Evolutionary conservation across 2,329 filamentous ascomycete species (phyloP), one percentile per base, ranked within the genome.

Genomic region (Paramyrothecium sp.): DNA sequence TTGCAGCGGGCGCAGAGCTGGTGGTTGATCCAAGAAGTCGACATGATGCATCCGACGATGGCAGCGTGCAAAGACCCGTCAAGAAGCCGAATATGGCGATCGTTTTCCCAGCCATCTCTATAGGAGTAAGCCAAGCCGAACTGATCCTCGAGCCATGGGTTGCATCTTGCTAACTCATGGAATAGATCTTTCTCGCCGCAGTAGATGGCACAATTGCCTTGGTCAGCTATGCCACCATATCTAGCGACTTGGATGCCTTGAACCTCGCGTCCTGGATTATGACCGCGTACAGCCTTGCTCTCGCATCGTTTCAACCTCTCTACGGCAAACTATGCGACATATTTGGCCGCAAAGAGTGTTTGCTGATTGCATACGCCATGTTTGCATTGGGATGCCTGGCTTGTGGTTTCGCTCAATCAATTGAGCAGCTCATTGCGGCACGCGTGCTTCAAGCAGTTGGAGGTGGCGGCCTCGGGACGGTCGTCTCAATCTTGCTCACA

Each of bases 311-410:
- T n/a, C 53, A 54, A 34, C 34, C 53, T 46, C 38, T 46, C 20
- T 54, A 54, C 38, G 53, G 53, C 34, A 54, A 54, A 21, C 10
- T 54, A 21, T 33, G 53, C 26, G 53, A 54, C 33, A 54, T 54
- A 13, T 54, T 46, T 20, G 53, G 53, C 20, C 53, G 53, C 11
- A 46, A 47, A 54, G 20, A 46, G 19, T 47, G 33, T 17, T 26
- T 51, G 17, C 22, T 51, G 7, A 17, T 33, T 13, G 50, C 50
- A 34, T 51, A 51, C 33, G 4, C 17, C 8, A 20, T 51, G 20
- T 51, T 51, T n/a, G 21, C 22, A 5, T 2, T 34, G 50, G 50
- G 50, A 4, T 51, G 50, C 16, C 26, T n/a, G n/a, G 50, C 26
- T n/a, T 30, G 22, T 33, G 22, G 22, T 17, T 51, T 51, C 22